Evolutionary conservation across 140 eudicot species (phyloP), one percentile per base, ranked within the genome.

Genomic region (Anethum foeniculum): DNA sequence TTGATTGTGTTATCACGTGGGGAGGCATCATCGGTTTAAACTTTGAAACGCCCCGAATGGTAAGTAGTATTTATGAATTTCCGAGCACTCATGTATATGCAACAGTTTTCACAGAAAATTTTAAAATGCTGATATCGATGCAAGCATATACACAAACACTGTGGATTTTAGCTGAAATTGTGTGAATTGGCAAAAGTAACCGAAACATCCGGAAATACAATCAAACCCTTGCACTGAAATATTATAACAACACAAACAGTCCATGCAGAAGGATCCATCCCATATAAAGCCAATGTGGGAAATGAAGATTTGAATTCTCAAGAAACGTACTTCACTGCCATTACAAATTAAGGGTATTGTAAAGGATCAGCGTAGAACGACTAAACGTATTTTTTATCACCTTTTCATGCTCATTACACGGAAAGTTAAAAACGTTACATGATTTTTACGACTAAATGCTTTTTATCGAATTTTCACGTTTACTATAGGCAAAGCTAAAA

Each of bases 11-110:
- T 28, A 28, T 65, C 73, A 65, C 73, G 73, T 65, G 73, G 73
- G 2, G 13, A 28, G 73, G 73, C 73, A 65, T 65, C 73, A 28
- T 30, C 21, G 41, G 41, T 67, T 67, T 67, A 67, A 67, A 30
- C 73, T 67, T 67, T 67, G 43, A 67, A 28, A 67, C 38, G 73
- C 41, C 23, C 41, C 73, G 69, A 60, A n/a, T n/a, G 69, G 34
- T 3, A 25, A 58, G 69, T n/a, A 58, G 69, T n/a, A 60, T 67
- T 32, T 67, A 30, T 67, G 73, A 67, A 67, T 67, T 67, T 67
- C 69, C 69, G 69, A 60, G 30, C 28, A 60, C 14, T 60, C 69
- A 60, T 60, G 69, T 34, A 34, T 56, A 21, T 21, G 71, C 43
- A 65, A 30, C 38, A 65, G 38, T 65, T 38, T 30, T 14, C 16